Percentiles rank a stretch among this genome's conserved stretches.
Conservation (phyloP, 1,284 basidiomycete genomes). For the Pseudozyma flocculosa region DNA sequence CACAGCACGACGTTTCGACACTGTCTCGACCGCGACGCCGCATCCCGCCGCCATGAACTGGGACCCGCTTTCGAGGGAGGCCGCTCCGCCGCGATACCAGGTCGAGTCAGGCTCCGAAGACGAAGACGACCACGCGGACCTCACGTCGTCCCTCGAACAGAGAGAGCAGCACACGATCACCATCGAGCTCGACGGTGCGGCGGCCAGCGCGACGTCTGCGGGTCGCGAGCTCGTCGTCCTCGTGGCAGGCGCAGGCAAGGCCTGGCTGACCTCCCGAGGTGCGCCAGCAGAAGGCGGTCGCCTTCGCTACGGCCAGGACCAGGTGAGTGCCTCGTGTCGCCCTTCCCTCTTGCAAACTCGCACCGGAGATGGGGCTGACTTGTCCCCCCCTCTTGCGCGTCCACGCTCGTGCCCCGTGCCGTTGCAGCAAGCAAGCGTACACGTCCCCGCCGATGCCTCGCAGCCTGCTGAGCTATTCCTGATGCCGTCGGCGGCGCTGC, state of each 20-base stretch:
- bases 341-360: too few relatives aligned
- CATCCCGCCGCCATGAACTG: not conserved
- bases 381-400: too few relatives aligned
- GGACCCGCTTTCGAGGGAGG: not conserved
- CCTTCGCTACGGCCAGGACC: too few relatives aligned
- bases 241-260: not conserved
- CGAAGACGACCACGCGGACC: not conserved
- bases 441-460: not conserved
- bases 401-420: too few relatives aligned
- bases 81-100: not conserved
- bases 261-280: not conserved
- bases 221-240: not conserved
- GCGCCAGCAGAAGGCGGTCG: too few relatives aligned
- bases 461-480: not conserved
- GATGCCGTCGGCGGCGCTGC: not conserved
- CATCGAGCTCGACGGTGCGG: too few relatives aligned
- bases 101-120: not conserved
- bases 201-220: not conserved
- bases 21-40: too few relatives aligned
- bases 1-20: too few relatives aligned
- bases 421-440: not conserved
- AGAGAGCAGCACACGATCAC: too few relatives aligned
- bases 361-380: too few relatives aligned
- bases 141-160: too few relatives aligned
- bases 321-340: too few relatives aligned